Evolutionary conservation across 345 rosid genomes (phyloP), one percentile per base, ranked within the genome.

Genomic region (Kernera saxatilis): DNA sequence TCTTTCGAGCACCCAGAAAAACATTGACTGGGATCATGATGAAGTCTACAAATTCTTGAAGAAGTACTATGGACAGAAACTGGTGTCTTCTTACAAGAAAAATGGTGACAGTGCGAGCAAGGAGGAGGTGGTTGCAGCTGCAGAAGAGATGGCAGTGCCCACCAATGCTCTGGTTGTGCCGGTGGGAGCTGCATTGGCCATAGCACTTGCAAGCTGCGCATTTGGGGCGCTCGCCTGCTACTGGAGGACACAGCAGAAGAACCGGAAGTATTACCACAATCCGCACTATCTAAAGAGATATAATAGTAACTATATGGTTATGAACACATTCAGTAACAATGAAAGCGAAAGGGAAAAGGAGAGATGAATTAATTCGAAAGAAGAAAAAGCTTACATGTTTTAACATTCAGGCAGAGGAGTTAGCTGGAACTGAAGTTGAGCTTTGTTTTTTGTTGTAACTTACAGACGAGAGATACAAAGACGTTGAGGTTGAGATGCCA

Each of bases 241-340:
- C 87, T 94, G 99, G 98, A 90, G 98, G 18, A 84, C 89, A 6
- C 96, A 77, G 71, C 98, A 91, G 88, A 94, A 94, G 87, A 94
- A 82, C 78, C 87, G 92, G 78, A 94, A 92, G 98, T 88, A 89
- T 84, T 79, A 79, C 84, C 88, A 87, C 78, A 90, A 90, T 64
- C 92, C 84, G 56, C 88, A 89, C 82, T 84, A 91, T 84, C 81
- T 83, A 83, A 94, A 88, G 87, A 86, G 84, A 88, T 88, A 73
- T 91, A 85, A 84, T 78, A 77, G 56, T 77, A 81, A 54, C 70
- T 69, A 74, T 59, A 72, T 82, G 80, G 76, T 61, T 58, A 74
- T 79, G 78, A 69, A 64, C 56, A 59, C 79, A 36, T 78, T 82
- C 55, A 67, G 70, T 80, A 65, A 53, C 65, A 63, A 12, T 62